Base-by-base conservation (phyloP, 2,329 filamentous ascomycete genomes). In the Chalaropsis thielavioides region DNA sequence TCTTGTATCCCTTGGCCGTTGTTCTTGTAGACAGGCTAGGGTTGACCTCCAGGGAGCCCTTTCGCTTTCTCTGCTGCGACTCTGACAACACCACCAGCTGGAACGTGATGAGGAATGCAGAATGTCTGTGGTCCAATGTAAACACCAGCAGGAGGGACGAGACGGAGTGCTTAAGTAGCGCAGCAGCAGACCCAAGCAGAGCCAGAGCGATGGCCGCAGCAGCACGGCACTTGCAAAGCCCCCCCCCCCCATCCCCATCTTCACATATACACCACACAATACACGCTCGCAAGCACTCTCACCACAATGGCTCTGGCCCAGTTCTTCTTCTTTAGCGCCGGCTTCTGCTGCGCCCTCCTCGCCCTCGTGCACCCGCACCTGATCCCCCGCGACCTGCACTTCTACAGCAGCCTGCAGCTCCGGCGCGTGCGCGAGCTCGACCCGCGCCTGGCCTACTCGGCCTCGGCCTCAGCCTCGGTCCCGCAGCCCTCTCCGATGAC, bases 361-460 rank as follows among this genome's bases (percentile, higher is more conserved):
- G 15, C 27, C 31, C 17, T 49, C 5, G n/a, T 15, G 38, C 51
- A 59, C 24, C 49, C 62, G 38, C n/a, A 31, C 13, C 19, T 44
- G 41, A 19, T 59, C 10, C 62, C 62, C 7, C 62, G 51, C 13
- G 62, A 59, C 19, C 60, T 62, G n/a, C 43, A 46, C 27, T 62
- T 62, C 43, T 62, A 62, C 24, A 62, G 60, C 31, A 62, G 41
- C 19, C 31, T 62, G 5, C 60, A 49, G 40, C 22, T 17, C 60
- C 24, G 8, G 1, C 60, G n/a, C 8, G 24, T 19, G 10, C 17
- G n/a, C 41, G 24, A 62, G 41, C 41, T 31, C n/a, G 60, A 62
- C 41, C 43, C 49, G 10, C 8, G 46, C 35, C 7, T 8, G 35
- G 35, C 35, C 8, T 38, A 31, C 15, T 40, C 56, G 6, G n/a